Evolutionary conservation across 345 rosid genomes (phyloP).

Genomic region (Citrus medica): DNA sequence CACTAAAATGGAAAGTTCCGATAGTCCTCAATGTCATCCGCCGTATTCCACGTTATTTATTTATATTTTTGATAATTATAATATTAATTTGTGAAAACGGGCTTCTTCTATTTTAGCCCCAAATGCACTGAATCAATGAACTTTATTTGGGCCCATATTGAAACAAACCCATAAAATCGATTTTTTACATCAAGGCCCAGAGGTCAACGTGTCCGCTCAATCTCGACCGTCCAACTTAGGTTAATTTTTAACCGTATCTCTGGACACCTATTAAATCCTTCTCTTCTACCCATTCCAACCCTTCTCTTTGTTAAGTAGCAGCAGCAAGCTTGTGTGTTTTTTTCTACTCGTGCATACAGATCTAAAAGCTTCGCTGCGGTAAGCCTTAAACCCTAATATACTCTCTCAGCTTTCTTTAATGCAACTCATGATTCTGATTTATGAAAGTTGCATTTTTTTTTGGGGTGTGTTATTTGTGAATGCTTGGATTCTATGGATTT

Average conservation of each 20-base stretch:
- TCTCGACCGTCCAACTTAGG: slow-evolving; percentile 2
- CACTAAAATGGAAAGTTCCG: no score
- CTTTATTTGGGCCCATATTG: no score
- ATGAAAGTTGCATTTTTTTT: not conserved
- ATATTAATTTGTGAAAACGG: no score
- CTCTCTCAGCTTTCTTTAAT: not conserved
- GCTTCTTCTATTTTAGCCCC: no score
- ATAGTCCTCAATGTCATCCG: no score
- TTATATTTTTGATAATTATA: no score
- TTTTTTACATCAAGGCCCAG: not conserved
- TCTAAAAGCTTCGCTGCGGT: not conserved
- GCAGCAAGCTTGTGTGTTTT: not conserved
- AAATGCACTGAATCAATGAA: no score
- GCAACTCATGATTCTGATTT: not conserved
- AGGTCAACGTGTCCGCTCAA: not conserved
- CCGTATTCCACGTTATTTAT: no score
- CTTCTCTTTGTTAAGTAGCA: not conserved
- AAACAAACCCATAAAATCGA: not conserved
- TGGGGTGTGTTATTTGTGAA: not conserved
- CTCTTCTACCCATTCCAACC: not conserved
- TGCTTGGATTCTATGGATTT: not conserved
- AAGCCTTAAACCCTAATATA: not conserved
- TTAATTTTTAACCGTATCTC: not conserved
- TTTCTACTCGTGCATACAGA: not conserved
- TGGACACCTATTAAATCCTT: not conserved